Conservation (phyloP, 352 stramenopile genomes). For the Pythium biforme region DNA sequence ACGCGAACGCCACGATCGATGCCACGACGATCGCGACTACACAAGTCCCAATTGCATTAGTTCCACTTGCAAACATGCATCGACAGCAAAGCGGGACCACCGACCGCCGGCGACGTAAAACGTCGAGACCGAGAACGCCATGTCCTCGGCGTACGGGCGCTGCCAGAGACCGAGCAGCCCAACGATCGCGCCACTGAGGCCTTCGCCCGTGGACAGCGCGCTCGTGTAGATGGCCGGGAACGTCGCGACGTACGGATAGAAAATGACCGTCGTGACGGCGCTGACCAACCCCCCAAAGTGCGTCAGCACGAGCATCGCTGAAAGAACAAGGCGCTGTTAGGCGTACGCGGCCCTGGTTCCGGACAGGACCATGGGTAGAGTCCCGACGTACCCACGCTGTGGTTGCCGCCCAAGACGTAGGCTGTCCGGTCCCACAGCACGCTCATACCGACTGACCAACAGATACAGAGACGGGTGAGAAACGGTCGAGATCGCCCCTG, state of each 20-base stretch:
- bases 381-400: conserved; percentile 46
- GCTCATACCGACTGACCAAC: conserved; percentile 36
- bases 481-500: neutral
- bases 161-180: conserved; percentile 59
- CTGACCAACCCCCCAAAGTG: conserved; percentile 66
- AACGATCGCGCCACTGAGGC: conserved; percentile 54
- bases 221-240: conserved; percentile 68
- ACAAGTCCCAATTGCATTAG: neutral
- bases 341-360: too few species aligned
- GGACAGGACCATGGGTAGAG: neutral
- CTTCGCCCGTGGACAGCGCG: conserved; percentile 60
- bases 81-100: neutral
- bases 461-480: neutral
- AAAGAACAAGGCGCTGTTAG: neutral
- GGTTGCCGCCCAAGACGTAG: conserved; percentile 33
- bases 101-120: conserved; percentile 57
- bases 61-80: neutral
- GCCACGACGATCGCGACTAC: conserved; percentile 45
- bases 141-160: conserved; percentile 39
- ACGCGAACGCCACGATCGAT: conserved; percentile 50
- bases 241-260: conserved; percentile 66
- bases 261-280: conserved; percentile 61
- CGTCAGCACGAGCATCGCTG: conserved; percentile 62
- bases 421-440: conserved; percentile 51
- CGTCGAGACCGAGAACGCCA: conserved; percentile 48